Conservation (phyloP, 2,329 filamentous ascomycete genomes). For the Cladophialophora bantiana region DNA sequence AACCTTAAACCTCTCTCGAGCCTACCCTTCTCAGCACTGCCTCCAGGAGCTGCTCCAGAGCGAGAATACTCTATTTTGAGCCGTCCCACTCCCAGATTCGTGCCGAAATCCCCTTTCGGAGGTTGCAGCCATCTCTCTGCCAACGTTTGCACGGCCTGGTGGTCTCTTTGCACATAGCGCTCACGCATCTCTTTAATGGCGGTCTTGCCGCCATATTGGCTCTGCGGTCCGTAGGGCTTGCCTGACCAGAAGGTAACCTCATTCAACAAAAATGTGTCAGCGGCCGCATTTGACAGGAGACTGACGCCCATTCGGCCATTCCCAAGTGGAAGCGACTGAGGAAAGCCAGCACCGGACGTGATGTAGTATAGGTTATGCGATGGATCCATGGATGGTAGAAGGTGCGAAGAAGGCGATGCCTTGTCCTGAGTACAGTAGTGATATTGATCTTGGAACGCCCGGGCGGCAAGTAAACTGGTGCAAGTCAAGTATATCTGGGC, state of each 20-base stretch:
- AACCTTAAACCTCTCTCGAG: not conserved
- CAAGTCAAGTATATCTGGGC: not conserved
- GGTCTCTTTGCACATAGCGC: not conserved
- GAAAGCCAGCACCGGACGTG: not conserved
- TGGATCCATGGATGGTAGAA: not conserved
- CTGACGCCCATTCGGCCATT: not conserved
- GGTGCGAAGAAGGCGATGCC: not conserved
- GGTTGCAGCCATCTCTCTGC: slow-evolving; percentile 4
- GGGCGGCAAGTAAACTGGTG: not conserved
- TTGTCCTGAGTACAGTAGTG: not conserved
- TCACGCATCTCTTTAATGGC: slow-evolving; percentile 5
- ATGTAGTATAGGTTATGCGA: not conserved
- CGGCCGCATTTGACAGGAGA: not conserved
- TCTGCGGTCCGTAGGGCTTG: not conserved
- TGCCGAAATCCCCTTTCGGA: slow-evolving; percentile 1
- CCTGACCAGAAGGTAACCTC: slow-evolving; percentile 5
- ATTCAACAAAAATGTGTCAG: not conserved
- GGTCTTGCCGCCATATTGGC: slow-evolving; percentile 1
- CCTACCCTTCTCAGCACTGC: not conserved
- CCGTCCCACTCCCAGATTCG: not conserved
- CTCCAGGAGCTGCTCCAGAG: not conserved
- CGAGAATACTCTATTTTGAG: not conserved
- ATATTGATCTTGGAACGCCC: not conserved
- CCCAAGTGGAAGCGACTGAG: not conserved
- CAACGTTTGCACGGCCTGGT: not conserved